Percentiles rank a stretch among this genome's conserved stretches.
phyloP scores from a whole-genome alignment of 176 grass and related monocot genomes.

The Saccharum officinarum region DNA sequence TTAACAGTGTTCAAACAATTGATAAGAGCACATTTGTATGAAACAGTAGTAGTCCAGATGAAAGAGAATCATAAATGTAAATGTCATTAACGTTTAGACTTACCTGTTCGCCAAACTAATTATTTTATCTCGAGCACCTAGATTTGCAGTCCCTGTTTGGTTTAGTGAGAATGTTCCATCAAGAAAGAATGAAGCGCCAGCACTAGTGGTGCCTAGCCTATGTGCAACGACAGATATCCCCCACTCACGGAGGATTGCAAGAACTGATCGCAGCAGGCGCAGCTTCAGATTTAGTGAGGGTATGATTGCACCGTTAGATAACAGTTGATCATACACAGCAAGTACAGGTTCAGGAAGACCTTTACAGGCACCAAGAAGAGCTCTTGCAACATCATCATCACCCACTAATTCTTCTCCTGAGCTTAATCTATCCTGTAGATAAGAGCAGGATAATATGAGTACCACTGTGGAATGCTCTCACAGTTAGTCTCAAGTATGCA shows the following conservation, averaged over 20 bases:
- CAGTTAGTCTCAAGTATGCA: slow-evolving; percentile 12
- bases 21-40: neutral
- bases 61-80: neutral
- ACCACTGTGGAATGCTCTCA: neutral
- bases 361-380: slow-evolving; percentile 80
- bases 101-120: slow-evolving; percentile 86
- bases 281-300: slow-evolving; percentile 79
- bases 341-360: slow-evolving; percentile 74
- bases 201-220: slow-evolving; percentile 57
- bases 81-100: slow-evolving; percentile 5
- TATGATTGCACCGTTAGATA: slow-evolving; percentile 80
- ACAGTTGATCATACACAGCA: slow-evolving; percentile 80
- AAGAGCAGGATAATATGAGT: slow-evolving; percentile 31
- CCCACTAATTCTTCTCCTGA: slow-evolving; percentile 83
- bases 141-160: slow-evolving; percentile 53
- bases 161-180: slow-evolving; percentile 65
- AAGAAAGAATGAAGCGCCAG: slow-evolving; percentile 64
- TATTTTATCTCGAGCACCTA: slow-evolving; percentile 80
- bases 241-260: slow-evolving; percentile 81
- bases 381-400: slow-evolving; percentile 87
- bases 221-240: slow-evolving; percentile 65
- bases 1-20: slow-evolving; percentile 3
- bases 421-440: slow-evolving; percentile 78
- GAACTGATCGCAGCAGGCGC: slow-evolving; percentile 84
- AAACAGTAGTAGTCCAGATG: neutral